Conservation (phyloP, 768 basidiomycete species). For the Tulasnella calospora region DNA sequence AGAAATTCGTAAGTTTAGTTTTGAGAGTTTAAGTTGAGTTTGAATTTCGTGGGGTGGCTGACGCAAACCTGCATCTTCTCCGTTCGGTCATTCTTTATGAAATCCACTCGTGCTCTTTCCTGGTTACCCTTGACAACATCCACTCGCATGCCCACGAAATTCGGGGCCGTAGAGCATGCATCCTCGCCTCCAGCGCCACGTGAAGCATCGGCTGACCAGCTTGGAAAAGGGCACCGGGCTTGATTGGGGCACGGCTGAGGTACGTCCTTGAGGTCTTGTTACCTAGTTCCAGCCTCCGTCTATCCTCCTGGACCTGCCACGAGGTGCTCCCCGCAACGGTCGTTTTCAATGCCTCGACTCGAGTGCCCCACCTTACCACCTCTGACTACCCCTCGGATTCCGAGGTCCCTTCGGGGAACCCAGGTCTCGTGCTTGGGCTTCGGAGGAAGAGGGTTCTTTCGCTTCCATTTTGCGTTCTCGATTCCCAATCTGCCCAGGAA, state of each 20-base stretch:
- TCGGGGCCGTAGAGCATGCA: constrained; percentile 59
- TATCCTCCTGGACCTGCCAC: neutral
- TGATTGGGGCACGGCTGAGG: constrained; percentile 90
- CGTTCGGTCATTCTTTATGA: constrained; percentile 4
- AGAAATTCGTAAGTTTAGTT: constrained; percentile 54
- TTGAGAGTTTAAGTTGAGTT: neutral
- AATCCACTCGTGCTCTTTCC: neutral
- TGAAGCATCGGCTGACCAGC: constrained; percentile 67
- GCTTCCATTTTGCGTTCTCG: neutral
- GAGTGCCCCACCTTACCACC: neutral
- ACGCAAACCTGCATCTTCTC: neutral
- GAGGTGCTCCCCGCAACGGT: constrained; percentile 6
- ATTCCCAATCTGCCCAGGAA: neutral
- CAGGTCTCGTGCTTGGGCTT: neutral
- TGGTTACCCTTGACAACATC: neutral
- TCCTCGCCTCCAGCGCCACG: constrained; percentile 68
- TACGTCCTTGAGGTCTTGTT: constrained; percentile 33
- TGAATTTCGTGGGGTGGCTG: neutral
- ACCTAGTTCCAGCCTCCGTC: neutral
- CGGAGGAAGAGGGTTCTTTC: constrained; percentile 6
- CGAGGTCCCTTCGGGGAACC: neutral
- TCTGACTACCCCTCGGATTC: neutral
- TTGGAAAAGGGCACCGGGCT: constrained; percentile 65
- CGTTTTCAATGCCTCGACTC: neutral
- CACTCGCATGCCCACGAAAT: neutral